These are phyloP conservation scores for Lablab purpureus DNA, from an alignment of 306 rosid species.

Conservation along the genomic window DNA sequence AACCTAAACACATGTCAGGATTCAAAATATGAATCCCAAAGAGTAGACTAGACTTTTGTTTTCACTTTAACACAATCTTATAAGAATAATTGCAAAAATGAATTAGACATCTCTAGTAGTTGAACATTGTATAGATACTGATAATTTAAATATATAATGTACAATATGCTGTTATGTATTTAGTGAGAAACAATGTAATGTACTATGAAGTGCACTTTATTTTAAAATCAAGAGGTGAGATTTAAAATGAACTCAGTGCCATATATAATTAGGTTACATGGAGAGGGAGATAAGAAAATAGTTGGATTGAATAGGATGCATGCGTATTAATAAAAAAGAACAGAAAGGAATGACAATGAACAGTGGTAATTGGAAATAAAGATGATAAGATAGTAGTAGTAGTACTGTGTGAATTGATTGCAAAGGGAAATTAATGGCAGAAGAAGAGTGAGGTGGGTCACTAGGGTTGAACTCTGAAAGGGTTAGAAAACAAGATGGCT, in stretches of 20 bases:
- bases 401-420: constrained; percentile 35
- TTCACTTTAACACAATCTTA: neutral
- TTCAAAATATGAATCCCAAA: neutral
- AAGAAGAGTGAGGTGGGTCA: constrained; percentile 40
- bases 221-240: neutral
- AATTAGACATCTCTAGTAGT: neutral
- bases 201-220: neutral
- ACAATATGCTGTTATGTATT: neutral
- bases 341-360: constrained; percentile 40
- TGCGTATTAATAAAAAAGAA: neutral
- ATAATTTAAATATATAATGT: neutral
- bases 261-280: neutral
- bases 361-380: constrained; percentile 36
- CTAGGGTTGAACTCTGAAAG: constrained; percentile 28
- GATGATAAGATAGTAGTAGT: constrained; percentile 8
- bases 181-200: neutral
- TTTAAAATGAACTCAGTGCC: neutral
- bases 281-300: neutral
- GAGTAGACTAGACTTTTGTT: neutral
- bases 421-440: constrained; percentile 28
- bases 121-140: no score
- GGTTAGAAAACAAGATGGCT: constrained; percentile 38
- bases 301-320: neutral
- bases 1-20: neutral
- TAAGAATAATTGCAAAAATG: neutral